Base-by-base conservation (phyloP, 305 asterid genomes). In the Rubia balearica region DNA sequence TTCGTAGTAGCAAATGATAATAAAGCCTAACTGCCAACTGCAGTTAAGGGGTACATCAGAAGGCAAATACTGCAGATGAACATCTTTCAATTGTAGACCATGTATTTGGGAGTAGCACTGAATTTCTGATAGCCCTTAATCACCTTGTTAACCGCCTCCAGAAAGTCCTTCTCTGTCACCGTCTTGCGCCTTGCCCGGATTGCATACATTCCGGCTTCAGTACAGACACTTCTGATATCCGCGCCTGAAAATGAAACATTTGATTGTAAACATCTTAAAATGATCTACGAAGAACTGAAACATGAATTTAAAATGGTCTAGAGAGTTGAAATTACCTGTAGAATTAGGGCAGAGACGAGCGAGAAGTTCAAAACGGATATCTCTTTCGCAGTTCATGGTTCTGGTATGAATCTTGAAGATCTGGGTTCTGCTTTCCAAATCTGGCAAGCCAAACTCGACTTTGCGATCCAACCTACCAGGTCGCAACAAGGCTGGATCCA, bases 321-420 rank as follows among this genome's bases (percentile, higher is more conserved):
- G 71, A 13, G 17, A 55, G 2, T 38, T 48, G 17, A 8, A 67
- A 57, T 80, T 90, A 90, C 96, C 98, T 0, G 98, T 93, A 42
- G 98, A 90, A 84, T 93, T 93, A 19, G 97, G 98, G 82, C 98
- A 93, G 38, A 93, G 95, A 0, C 98, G 97, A 46, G 97, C 95
- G 7, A 90, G 86, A 67, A 93, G 97, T 68, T 93, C 98, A 70
- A 90, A 93, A 2, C 98, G 95, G 16, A 93, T 36, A 64, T 90
- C 98, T 77, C 97, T 84, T 77, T 93, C 98, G 21, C 98, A 93
- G 77, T 93, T 93, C 98, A 93, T 93, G 3, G 98, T 90, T 55
- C 98, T 85, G 0, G 98, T 93, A 67, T 93, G 98, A 69, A 93
- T 93, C 86, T 89, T 93, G 74, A 93, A 93, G 64, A 93, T 90